Percentiles rank a stretch among this genome's conserved stretches.
These are phyloP conservation scores for Trametes punicea DNA, from an alignment of 768 basidiomycete species.

Conservation along the genomic window DNA sequence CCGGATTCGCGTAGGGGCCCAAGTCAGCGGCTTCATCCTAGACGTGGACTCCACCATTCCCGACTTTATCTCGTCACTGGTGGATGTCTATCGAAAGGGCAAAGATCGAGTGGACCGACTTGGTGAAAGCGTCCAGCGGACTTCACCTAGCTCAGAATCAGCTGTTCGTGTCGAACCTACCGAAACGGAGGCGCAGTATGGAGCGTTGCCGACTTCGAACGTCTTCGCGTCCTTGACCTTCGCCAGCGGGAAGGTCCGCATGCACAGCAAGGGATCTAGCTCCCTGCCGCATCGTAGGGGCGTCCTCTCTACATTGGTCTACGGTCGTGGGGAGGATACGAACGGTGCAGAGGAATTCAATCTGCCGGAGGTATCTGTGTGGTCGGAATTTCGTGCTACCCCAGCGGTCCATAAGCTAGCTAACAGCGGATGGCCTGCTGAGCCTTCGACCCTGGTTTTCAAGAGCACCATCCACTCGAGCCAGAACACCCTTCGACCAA, in stretches of 20 bases:
- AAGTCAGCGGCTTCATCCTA: constrained; percentile 80
- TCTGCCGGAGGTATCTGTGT: constrained; percentile 75
- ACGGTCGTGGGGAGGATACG: constrained; percentile 45
- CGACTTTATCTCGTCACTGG: constrained; percentile 72
- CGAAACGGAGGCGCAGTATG: constrained; percentile 26
- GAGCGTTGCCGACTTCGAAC: constrained; percentile 51
- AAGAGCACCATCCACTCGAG: constrained; percentile 89
- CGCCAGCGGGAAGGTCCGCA: constrained; percentile 77
- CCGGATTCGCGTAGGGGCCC: constrained; percentile 59
- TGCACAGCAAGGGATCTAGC: constrained; percentile 52
- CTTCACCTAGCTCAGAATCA: constrained; percentile 30
- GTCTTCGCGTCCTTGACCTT: constrained; percentile 70
- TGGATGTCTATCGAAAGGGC: constrained; percentile 82
- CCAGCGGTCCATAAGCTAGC: constrained; percentile 40
- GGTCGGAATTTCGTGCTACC: constrained; percentile 75
- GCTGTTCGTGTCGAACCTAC: not conserved
- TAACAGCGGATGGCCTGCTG: constrained; percentile 25
- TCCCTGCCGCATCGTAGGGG: constrained; percentile 32
- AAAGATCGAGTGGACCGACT: constrained; percentile 72
- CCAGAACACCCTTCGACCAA: constrained; percentile 78
- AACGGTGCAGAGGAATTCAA: constrained; percentile 60
- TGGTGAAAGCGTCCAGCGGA: constrained; percentile 51
- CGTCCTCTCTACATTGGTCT: constrained; percentile 35
- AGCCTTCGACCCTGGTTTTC: constrained; percentile 69
- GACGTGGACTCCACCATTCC: constrained; percentile 82